Evolutionary conservation across 108 stramenopile species (phyloP).

Genomic region (Discostella pseudostelligera): DNA sequence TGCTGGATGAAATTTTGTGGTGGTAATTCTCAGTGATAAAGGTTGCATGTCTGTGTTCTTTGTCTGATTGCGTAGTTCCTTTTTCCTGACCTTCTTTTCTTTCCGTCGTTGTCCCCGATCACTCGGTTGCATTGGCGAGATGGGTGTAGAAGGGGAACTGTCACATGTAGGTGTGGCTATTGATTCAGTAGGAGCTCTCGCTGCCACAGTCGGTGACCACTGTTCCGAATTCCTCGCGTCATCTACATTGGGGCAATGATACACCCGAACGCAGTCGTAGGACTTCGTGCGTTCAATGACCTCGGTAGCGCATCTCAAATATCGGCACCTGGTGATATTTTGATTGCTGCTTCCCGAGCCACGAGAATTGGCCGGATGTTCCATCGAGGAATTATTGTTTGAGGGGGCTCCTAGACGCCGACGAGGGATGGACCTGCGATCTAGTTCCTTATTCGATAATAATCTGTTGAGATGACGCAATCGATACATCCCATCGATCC

Average conservation of each 20-base stretch:
- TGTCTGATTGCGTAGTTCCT: slow-evolving; percentile 2
- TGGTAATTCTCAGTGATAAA: slow-evolving; percentile 6
- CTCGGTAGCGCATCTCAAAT: slow-evolving; percentile 18
- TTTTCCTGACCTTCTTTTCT: slow-evolving; percentile 29
- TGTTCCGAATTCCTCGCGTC: not conserved
- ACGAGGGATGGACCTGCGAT: no score
- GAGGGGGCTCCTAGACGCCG: no score
- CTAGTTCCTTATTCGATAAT: no score
- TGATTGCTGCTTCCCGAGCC: not conserved
- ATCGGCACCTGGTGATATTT: not conserved
- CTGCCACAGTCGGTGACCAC: not conserved
- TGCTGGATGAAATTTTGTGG: slow-evolving; percentile 5
- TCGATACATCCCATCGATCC: no score
- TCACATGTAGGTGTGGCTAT: not conserved
- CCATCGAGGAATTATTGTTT: not conserved
- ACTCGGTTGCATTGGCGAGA: not conserved
- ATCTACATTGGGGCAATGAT: not conserved
- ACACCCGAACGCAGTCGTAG: slow-evolving; percentile 14
- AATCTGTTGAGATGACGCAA: no score
- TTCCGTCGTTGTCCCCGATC: slow-evolving; percentile 19
- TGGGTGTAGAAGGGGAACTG: not conserved
- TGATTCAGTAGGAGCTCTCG: not conserved
- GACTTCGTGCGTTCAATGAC: slow-evolving; percentile 19
- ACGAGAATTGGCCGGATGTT: not conserved
- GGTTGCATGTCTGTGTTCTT: not conserved